Conservation (phyloP, 805 yeast species). For the Nakazawaea holstii region DNA sequence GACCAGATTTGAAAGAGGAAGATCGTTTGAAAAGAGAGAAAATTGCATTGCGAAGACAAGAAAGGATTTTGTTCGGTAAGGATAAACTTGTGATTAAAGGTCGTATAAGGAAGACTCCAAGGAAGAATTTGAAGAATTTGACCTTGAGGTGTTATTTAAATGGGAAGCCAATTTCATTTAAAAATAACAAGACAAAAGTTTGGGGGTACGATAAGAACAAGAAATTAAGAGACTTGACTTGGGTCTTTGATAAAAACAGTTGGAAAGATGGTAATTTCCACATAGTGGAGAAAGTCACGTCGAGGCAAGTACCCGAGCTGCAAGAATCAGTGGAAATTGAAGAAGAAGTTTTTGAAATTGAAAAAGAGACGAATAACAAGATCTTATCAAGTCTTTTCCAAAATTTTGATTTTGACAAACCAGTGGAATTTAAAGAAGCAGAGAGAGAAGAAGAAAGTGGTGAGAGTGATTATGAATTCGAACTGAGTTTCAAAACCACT, state of each 20-base stretch:
- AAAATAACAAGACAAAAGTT: constrained; percentile 67
- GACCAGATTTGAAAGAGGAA: constrained; percentile 28
- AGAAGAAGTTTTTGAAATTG: constrained; percentile 32
- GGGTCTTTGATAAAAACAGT: constrained; percentile 53
- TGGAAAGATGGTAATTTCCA: constrained; percentile 84
- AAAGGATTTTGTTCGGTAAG: constrained; percentile 27
- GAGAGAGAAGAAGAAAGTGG: constrained; percentile 27
- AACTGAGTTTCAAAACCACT: constrained; percentile 26
- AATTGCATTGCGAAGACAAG: constrained; percentile 28
- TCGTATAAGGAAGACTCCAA: constrained; percentile 48
- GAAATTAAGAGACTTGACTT: constrained; percentile 55
- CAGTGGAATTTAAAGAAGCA: constrained; percentile 49
- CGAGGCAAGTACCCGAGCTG: constrained; percentile 5
- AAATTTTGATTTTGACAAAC: constrained; percentile 47
- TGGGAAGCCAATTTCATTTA: constrained; percentile 51
- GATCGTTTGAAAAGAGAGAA: constrained; percentile 26
- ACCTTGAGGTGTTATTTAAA: constrained; percentile 61
- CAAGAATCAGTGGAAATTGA: constrained; percentile 17
- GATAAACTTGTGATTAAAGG: constrained; percentile 37
- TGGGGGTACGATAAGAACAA: constrained; percentile 87
- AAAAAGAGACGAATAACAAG: constrained; percentile 36
- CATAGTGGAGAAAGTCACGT: constrained; percentile 52
- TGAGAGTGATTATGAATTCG: constrained; percentile 40
- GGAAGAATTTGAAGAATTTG: constrained; percentile 49
- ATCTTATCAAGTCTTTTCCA: constrained; percentile 44